Conservation (phyloP, 1,139 yeast species). For the Taiozyma onychis region DNA sequence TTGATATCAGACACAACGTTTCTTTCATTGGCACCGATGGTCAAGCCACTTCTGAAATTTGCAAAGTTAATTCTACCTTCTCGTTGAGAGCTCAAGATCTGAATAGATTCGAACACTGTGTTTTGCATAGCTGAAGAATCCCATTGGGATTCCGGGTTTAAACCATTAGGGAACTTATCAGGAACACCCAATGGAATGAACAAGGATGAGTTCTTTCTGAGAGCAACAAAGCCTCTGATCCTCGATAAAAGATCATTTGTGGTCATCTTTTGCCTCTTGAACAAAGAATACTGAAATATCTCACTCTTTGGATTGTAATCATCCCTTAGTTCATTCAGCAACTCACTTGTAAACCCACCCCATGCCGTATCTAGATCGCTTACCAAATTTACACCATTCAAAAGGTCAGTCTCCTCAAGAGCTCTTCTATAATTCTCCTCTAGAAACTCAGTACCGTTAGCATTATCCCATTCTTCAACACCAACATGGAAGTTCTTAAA, state of each 20-base stretch:
- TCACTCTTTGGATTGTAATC: conserved; percentile 63
- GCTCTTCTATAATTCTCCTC: conserved; percentile 55
- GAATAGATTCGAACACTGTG: conserved; percentile 29
- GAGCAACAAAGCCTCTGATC: conserved; percentile 40
- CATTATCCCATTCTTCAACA: conserved; percentile 37
- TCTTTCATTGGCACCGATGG: conserved; percentile 23
- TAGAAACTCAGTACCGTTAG: conserved; percentile 38
- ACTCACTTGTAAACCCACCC: conserved; percentile 67
- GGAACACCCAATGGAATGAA: conserved; percentile 43
- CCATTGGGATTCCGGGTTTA: conserved; percentile 35
- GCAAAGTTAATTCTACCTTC: conserved; percentile 13
- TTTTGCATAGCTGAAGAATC: conserved; percentile 29
- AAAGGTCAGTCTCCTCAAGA: conserved; percentile 72
- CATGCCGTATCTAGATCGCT: conserved; percentile 74
- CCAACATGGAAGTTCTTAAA: conserved; percentile 45
- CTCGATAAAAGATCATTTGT: conserved; percentile 32
- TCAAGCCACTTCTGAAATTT: conserved; percentile 24
- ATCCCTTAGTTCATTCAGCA: conserved; percentile 55
- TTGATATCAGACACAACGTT: conserved; percentile 22
- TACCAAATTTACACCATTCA: conserved; percentile 64
- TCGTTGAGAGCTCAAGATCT: conserved; percentile 21
- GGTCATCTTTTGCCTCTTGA: conserved; percentile 25
- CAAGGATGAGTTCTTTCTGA: conserved; percentile 42
- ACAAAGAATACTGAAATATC: conserved; percentile 53
- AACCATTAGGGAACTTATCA: conserved; percentile 22